A percentile compares a stretch with the other conserved stretches of the same genome.
phyloP scores from a whole-genome alignment of 306 rosid species.

The Quercus gilva region DNA sequence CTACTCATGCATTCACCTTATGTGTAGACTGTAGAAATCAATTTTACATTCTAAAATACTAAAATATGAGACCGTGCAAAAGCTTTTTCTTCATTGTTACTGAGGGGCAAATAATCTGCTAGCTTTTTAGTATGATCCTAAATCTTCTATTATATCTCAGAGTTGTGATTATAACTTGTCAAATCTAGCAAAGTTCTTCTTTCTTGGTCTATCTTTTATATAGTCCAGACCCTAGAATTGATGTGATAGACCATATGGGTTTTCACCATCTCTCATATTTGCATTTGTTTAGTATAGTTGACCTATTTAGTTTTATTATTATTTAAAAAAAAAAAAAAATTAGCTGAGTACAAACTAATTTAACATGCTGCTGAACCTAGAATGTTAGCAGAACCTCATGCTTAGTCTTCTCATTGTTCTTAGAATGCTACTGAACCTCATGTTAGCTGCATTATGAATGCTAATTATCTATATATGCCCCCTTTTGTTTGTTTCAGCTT shows the following conservation, averaged over 20 bases:
- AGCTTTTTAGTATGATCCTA: neutral
- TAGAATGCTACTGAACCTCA: neutral
- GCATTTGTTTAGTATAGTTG: neutral
- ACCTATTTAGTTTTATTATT: no score
- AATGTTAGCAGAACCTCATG: no score
- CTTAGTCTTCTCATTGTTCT: neutral
- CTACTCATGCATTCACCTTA: neutral
- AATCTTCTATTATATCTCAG: neutral
- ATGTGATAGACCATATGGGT: neutral
- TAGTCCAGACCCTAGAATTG: neutral
- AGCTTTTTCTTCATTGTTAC: neutral
- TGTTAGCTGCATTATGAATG: neutral
- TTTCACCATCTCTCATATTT: neutral
- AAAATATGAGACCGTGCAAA: neutral
- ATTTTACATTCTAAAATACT: neutral
- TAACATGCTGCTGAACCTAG: no score
- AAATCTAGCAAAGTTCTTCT: neutral
- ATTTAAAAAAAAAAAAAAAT: no score
- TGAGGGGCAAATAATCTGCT: no score
- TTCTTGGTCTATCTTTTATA: neutral
- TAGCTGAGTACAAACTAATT: no score
- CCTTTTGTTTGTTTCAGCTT: neutral
- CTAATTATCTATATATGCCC: neutral
- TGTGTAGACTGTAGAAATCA: neutral
- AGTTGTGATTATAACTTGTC: neutral